Evolutionary conservation across 441 rosid species (phyloP), one percentile per base, ranked within the genome.

Genomic region (Pelargonium exstipulatum): DNA sequence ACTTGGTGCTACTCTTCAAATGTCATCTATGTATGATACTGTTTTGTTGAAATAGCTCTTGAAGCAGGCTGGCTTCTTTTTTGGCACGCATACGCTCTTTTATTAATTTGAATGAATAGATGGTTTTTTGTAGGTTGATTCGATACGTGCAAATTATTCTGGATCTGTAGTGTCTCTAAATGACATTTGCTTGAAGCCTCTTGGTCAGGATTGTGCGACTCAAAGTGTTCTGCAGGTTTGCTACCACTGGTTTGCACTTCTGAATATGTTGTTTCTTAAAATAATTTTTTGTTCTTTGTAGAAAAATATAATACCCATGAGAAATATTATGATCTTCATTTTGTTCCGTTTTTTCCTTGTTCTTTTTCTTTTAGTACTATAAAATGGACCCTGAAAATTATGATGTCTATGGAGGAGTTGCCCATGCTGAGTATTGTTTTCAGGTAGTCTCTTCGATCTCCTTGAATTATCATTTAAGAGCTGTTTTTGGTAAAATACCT

Each of bases 401-500:
- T 81, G 84, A 86, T 53, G 77, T 73, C 12, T 86, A 84, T 81
- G 94, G 94, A 71, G 91, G 94, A 74, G 82, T 84, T 73, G 74
- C 35, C 67, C 94, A 88, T 82, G 87, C 83, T 69, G 84, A 85
- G 80, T 88, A 88, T 71, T 88, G 94, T 74, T 86, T 88, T 76
- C 84, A 88, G 91, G 94, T 88, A 78, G 40, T 37, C 6, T 71
- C 35, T 60, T 22, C 68, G 65, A 16, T 35, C 46, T 60, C 37
- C 32, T 40, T 43, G 26, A 18, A 57, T 37, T 43, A 17, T 49
- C 61, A 65, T 65, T 46, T 65, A 46, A 16, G 57, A 14, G n/a
- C 40, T 24, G 29, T 57, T 66, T 66, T 17, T 43, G 65, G 42
- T 26, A 62, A 62, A 12, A 43, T 35, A 35, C 40, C 40, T 43